A percentile compares a stretch with the other conserved stretches of the same genome.
These are phyloP conservation scores for Russula abietina DNA, from an alignment of 768 basidiomycete species.

Conservation along the genomic window DNA sequence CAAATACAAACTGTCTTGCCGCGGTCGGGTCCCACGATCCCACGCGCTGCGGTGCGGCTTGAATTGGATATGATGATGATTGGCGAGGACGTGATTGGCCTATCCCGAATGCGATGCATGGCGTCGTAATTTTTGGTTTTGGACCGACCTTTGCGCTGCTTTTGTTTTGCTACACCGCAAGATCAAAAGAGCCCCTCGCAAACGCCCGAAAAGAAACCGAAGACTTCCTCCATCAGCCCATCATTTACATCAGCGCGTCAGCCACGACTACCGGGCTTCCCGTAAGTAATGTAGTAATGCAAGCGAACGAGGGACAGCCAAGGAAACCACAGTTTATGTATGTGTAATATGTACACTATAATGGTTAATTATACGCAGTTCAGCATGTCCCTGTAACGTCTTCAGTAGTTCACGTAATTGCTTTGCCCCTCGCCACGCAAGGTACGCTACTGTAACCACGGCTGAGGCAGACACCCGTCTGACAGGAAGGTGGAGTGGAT, in stretches of 20 bases:
- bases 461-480: slow-evolving; percentile 1
- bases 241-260: not conserved
- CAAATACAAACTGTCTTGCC: not conserved
- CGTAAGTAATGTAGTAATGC: not conserved
- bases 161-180: not conserved
- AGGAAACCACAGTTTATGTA: too few relatives aligned
- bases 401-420: not conserved
- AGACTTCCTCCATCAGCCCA: not conserved
- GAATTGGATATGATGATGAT: too few relatives aligned
- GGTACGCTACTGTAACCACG: not conserved
- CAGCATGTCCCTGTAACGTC: not conserved
- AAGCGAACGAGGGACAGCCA: not conserved
- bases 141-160: not conserved
- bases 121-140: not conserved
- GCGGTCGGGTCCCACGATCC: too few relatives aligned
- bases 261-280: not conserved
- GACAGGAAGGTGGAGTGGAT: not conserved
- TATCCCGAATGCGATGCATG: not conserved
- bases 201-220: too few relatives aligned
- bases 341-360: too few relatives aligned
- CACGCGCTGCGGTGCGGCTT: not conserved
- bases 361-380: not conserved
- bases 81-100: not conserved
- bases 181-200: not conserved
- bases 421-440: not conserved